Evolutionary conservation across 495 filamentous ascomycete species (phyloP).

Genomic region (Lasiosphaeriaceae sp.): DNA sequence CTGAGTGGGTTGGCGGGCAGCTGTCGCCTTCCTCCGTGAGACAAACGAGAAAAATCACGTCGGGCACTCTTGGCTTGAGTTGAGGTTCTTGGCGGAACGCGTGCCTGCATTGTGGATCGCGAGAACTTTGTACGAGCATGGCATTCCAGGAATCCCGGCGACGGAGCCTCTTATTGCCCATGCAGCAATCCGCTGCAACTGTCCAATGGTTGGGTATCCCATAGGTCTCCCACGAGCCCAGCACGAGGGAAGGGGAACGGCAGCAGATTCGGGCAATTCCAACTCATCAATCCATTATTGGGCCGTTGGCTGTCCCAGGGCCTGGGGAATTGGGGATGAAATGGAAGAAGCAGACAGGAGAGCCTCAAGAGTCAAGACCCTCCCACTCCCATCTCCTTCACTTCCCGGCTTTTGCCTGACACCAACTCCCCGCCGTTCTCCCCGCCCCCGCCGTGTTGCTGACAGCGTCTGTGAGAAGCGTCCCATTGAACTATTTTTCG

Average conservation of each 20-base stretch:
- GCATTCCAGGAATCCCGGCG: conserved; percentile 16
- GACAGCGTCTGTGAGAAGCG: no score
- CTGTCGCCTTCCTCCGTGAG: neutral
- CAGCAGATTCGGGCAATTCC: conserved; percentile 18
- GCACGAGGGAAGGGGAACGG: conserved; percentile 19
- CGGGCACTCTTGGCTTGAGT: neutral
- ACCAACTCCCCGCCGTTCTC: no score
- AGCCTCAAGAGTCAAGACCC: no score
- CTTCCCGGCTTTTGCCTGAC: no score
- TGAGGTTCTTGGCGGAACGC: conserved; percentile 3
- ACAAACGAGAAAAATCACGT: neutral
- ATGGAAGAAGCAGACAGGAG: no score
- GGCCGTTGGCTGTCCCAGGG: conserved; percentile 9
- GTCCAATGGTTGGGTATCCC: conserved; percentile 17
- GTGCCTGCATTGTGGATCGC: conserved; percentile 11
- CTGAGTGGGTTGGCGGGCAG: neutral
- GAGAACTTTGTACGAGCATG: conserved; percentile 12
- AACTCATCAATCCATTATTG: conserved; percentile 15
- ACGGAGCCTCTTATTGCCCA: conserved; percentile 17
- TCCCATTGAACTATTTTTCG: no score
- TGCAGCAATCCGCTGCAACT: conserved; percentile 20
- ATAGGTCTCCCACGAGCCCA: conserved; percentile 15
- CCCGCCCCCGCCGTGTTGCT: no score
- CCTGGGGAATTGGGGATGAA: conserved; percentile 3
- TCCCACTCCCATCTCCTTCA: no score